These are phyloP conservation scores for Sphaerulina vaccinii DNA, from an alignment of 2,329 filamentous ascomycete genomes.

Conservation along the genomic window DNA sequence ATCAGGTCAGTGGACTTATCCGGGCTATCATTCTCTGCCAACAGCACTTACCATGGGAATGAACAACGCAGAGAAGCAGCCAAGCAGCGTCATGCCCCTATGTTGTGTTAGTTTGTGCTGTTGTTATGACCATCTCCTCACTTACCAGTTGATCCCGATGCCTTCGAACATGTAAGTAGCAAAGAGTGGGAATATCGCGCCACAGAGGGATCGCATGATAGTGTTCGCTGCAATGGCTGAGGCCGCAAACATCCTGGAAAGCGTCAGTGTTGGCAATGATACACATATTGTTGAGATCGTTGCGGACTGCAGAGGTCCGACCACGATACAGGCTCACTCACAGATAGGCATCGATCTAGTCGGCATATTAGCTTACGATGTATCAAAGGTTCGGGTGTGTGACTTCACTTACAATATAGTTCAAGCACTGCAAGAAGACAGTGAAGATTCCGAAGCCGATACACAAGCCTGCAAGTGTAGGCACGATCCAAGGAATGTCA, in stretches of 20 bases:
- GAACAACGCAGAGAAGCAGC: conserved; percentile 43
- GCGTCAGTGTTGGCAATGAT: not conserved
- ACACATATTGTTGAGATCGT: not conserved
- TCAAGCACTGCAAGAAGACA: conserved; percentile 58
- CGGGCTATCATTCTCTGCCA: not conserved
- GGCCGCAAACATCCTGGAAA: conserved; percentile 48
- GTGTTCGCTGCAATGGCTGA: conserved; percentile 58
- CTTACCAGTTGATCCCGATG: conserved; percentile 50
- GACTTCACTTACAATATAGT: conserved; percentile 46
- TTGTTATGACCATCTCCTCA: conserved; percentile 20
- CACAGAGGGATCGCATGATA: conserved; percentile 52
- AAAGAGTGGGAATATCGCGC: conserved; percentile 55
- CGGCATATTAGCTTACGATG: not conserved
- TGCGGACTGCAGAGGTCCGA: not conserved
- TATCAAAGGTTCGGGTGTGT: not conserved
- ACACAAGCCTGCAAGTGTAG: conserved; percentile 48
- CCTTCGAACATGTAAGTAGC: conserved; percentile 42
- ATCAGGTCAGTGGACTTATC: not conserved
- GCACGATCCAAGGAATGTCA: conserved; percentile 38
- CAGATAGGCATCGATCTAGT: conserved; percentile 56
- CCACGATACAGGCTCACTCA: not conserved
- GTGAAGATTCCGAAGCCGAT: conserved; percentile 58
- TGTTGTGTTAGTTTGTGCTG: not conserved
- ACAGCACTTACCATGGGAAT: conserved; percentile 39
- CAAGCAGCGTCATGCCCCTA: conserved; percentile 44